Evolutionary conservation across 345 rosid species (phyloP).

Genomic region (Clausena lansium): DNA sequence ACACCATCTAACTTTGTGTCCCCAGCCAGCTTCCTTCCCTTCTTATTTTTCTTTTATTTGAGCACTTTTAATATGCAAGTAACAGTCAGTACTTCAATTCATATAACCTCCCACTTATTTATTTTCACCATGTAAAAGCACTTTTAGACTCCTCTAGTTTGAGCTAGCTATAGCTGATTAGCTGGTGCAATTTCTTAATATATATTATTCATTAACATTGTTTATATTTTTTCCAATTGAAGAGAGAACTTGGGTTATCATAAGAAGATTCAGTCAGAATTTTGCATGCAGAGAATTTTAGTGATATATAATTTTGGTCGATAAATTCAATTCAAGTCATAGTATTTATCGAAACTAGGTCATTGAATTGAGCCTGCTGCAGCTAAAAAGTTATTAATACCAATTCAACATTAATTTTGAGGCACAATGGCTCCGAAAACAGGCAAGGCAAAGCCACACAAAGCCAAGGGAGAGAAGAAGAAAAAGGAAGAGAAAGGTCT

Average conservation of each 20-base stretch:
- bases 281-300: slow-evolving; percentile 7
- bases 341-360: slow-evolving; percentile 15
- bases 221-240: background rate
- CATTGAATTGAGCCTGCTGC: background rate
- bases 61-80: background rate
- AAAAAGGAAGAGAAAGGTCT: slow-evolving; percentile 87
- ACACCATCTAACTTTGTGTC: slow-evolving; percentile 6
- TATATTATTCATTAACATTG: background rate
- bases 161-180: background rate
- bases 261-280: slow-evolving; percentile 16
- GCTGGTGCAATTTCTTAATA: background rate
- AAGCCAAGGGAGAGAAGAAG: slow-evolving; percentile 77
- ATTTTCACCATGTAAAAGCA: background rate
- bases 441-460: slow-evolving; percentile 72
- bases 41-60: background rate
- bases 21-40: background rate
- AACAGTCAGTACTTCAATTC: slow-evolving; percentile 6
- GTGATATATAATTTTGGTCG: background rate
- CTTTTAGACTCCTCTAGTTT: background rate
- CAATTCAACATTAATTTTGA: slow-evolving; percentile 9
- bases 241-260: background rate
- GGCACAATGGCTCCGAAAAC: slow-evolving; percentile 83
- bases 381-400: background rate
- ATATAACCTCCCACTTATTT: background rate
- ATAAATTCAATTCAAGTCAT: slow-evolving; percentile 26